phyloP scores from a whole-genome alignment of 768 basidiomycete genomes.

The Coprinopsis strossmayeri region DNA sequence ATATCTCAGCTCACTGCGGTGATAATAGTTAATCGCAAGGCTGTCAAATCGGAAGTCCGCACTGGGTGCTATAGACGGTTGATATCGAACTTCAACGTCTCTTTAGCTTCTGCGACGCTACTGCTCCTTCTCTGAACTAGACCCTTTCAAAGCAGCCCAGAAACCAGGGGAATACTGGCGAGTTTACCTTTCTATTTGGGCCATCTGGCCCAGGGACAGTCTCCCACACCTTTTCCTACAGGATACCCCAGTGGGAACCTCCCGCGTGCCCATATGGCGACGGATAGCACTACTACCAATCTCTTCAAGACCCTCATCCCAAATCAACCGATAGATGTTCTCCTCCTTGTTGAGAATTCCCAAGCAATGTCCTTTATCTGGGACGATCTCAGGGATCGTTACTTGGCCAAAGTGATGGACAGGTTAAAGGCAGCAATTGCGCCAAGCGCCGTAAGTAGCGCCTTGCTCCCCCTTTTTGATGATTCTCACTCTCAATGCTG shows the following conservation, averaged over 20 bases:
- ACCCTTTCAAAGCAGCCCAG: background rate
- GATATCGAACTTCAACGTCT: background rate
- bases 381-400: conserved; percentile 42
- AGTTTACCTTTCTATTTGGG: background rate
- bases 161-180: background rate
- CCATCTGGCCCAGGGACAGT: background rate
- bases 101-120: background rate
- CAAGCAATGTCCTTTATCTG: conserved; percentile 36
- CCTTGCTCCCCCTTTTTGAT: background rate
- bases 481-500: background rate
- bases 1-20: conserved; percentile 6
- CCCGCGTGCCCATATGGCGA: background rate
- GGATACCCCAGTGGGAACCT: background rate
- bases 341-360: conserved; percentile 54
- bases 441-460: conserved; percentile 31
- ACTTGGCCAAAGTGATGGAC: conserved; percentile 36
- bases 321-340: conserved; percentile 30
- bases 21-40: conserved; percentile 6
- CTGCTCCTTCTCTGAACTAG: conserved; percentile 2
- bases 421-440: conserved; percentile 33
- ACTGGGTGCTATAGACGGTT: background rate
- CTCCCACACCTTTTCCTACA: background rate
- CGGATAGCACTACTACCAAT: no score
- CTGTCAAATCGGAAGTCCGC: conserved; percentile 3
- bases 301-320: conserved; percentile 10